These are phyloP conservation scores for Stipa capillata DNA, from an alignment of 176 grass and related monocot genomes.

Conservation along the genomic window DNA sequence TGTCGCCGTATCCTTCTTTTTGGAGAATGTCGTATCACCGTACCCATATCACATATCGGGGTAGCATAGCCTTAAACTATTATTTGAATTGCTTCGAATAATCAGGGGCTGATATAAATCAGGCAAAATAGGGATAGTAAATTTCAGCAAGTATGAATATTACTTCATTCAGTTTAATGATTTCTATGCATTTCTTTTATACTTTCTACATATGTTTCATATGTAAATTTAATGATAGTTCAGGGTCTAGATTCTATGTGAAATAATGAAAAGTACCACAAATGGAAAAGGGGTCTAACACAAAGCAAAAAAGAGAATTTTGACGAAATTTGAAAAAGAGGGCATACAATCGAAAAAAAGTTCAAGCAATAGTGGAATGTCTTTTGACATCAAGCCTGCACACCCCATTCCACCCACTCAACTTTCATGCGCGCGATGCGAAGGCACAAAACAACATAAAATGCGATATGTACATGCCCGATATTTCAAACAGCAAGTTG, in stretches of 20 bases:
- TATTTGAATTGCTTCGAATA: background rate
- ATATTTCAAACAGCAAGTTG: background rate
- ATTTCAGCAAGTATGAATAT: background rate
- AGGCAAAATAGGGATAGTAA: background rate
- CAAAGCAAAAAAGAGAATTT: background rate
- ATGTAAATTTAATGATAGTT: background rate
- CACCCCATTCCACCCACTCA: background rate
- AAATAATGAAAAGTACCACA: background rate
- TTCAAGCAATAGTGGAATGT: background rate
- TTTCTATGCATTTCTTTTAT: conserved; percentile 4
- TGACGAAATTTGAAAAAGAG: background rate
- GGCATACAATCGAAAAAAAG: background rate
- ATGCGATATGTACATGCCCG: background rate
- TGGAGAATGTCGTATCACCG: too few species aligned
- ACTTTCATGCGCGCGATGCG: background rate
- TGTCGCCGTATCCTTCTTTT: too few species aligned
- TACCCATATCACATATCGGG: too few species aligned
- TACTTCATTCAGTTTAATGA: background rate
- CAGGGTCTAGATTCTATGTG: background rate
- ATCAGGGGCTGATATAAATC: background rate
- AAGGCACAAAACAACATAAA: background rate
- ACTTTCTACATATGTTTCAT: background rate
- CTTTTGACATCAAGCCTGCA: background rate
- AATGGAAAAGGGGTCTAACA: background rate
- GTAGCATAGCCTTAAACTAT: too few species aligned